Evolutionary conservation across 306 rosid genomes (phyloP).

Genomic region (Lathyrus aphaca): DNA sequence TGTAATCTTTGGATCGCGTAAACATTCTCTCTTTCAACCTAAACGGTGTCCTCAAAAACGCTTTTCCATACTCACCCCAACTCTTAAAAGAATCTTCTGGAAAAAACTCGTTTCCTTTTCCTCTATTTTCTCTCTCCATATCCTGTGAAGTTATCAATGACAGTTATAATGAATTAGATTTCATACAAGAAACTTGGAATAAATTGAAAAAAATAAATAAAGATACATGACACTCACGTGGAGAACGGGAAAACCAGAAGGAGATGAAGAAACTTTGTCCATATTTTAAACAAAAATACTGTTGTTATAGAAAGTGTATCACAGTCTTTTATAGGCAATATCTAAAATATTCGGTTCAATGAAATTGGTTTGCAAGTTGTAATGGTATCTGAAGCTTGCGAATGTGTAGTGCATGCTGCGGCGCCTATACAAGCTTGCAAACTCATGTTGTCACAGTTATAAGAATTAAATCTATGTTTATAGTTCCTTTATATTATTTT

Average conservation of each 20-base stretch:
- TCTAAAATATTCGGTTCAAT: constrained; percentile 5
- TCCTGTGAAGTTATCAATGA: background rate
- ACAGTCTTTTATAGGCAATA: background rate
- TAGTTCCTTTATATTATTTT: background rate
- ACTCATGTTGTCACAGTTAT: background rate
- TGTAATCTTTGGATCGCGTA: constrained; percentile 53
- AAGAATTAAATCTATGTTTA: background rate
- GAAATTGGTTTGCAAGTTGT: background rate
- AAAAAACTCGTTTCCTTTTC: constrained; percentile 60
- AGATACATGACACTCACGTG: background rate
- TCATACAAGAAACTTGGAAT: background rate
- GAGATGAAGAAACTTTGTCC: constrained; percentile 17
- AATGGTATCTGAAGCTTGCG: background rate
- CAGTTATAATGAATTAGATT: background rate
- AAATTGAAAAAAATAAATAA: background rate
- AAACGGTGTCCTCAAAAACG: constrained; percentile 52
- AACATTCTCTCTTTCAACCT: constrained; percentile 55
- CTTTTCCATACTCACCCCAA: constrained; percentile 56
- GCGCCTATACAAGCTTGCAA: background rate
- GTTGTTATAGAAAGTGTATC: background rate
- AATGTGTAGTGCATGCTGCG: background rate
- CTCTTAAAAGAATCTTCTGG: constrained; percentile 77
- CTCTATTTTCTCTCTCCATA: background rate
- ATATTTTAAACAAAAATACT: background rate
- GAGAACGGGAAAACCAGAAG: background rate